These are phyloP conservation scores for Globisporangium alternatum DNA, from an alignment of 352 stramenopile species.

Conservation along the genomic window DNA sequence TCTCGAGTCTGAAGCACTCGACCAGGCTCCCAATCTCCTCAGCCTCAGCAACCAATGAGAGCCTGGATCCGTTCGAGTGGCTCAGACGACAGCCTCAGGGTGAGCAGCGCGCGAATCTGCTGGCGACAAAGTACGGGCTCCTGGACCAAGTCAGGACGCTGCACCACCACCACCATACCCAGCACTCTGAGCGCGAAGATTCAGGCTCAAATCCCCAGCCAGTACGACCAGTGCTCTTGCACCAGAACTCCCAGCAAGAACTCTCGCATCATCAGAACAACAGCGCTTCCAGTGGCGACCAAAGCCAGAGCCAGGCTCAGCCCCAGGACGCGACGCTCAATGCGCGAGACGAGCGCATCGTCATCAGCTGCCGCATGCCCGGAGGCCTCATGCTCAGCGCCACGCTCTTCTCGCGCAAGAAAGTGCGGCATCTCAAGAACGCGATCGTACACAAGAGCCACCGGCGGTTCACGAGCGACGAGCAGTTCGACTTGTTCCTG, in stretches of 20 bases:
- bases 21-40: background rate
- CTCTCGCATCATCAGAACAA: background rate
- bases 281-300: background rate
- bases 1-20: conserved; percentile 4
- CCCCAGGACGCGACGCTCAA: background rate
- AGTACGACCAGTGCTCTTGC: background rate
- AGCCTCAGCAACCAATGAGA: background rate
- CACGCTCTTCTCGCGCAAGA: conserved; percentile 38
- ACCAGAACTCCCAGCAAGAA: conserved; percentile 2
- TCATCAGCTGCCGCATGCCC: conserved; percentile 51
- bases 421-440: conserved; percentile 53
- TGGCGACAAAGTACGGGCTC: conserved; percentile 47
- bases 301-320: background rate
- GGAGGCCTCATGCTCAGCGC: conserved; percentile 48
- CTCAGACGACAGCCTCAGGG: conserved; percentile 41
- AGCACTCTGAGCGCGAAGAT: background rate
- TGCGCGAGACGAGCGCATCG: conserved; percentile 25
- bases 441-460: conserved; percentile 37
- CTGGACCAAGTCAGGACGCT: conserved; percentile 29
- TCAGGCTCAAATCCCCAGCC: background rate
- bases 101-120: conserved; percentile 46
- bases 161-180: conserved; percentile 6
- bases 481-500: conserved; percentile 58
- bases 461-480: conserved; percentile 39
- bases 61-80: conserved; percentile 59